Percentiles rank a stretch among this genome's conserved stretches.
phyloP scores from a whole-genome alignment of 495 filamentous ascomycete species.

The Coniosporium apollinis region DNA sequence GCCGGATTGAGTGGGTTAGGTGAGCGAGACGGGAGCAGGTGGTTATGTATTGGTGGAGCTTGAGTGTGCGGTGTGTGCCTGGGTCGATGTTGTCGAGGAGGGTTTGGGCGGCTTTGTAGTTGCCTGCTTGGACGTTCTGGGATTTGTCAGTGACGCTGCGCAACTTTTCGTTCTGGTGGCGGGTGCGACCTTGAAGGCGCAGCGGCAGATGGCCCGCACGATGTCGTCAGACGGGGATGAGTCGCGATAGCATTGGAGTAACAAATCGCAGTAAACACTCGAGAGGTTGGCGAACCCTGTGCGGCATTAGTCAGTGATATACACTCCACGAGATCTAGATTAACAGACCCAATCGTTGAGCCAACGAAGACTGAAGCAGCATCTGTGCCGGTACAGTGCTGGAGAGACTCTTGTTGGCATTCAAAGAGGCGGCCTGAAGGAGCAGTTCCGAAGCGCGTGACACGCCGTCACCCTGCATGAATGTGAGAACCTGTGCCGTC shows the following conservation, averaged over 20 bases:
- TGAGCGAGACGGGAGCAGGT: constrained; percentile 57
- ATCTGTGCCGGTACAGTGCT: constrained; percentile 58
- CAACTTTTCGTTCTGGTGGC: too few species aligned
- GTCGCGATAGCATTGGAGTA: constrained; percentile 52
- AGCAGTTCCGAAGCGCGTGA: constrained; percentile 62
- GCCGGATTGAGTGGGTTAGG: too few species aligned
- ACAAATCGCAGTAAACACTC: constrained; percentile 52
- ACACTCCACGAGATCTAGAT: too few species aligned
- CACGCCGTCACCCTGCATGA: constrained; percentile 55
- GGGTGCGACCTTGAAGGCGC: too few species aligned
- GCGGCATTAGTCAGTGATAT: too few species aligned
- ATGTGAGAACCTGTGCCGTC: neutral
- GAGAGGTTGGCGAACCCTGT: constrained; percentile 45
- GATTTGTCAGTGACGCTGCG: too few species aligned
- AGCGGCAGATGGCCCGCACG: constrained; percentile 46
- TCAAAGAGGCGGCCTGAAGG: constrained; percentile 64
- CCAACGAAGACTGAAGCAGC: constrained; percentile 52
- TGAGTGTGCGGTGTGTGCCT: constrained; percentile 55
- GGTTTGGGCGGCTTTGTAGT: constrained; percentile 51
- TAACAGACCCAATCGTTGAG: constrained; percentile 54
- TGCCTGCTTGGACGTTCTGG: constrained; percentile 44
- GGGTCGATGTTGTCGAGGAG: constrained; percentile 49
- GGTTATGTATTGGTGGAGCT: constrained; percentile 64
- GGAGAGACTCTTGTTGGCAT: constrained; percentile 56
- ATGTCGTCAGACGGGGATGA: constrained; percentile 59